A percentile compares a stretch with the other conserved stretches of the same genome.
These are phyloP conservation scores for Penicillium cosmopolitanum DNA, from an alignment of 495 filamentous ascomycete genomes.

Conservation along the genomic window DNA sequence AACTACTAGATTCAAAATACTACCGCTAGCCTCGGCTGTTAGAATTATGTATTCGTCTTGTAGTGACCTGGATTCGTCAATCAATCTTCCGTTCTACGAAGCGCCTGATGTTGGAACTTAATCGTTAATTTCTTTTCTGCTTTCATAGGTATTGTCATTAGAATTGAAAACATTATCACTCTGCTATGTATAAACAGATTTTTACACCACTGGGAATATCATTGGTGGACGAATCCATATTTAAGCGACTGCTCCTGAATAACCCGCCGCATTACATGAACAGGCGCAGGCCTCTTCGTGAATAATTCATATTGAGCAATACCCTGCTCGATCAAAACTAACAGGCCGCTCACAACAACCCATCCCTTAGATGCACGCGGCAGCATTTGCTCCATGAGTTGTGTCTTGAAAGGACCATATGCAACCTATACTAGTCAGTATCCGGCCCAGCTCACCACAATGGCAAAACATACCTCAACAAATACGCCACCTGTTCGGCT, in stretches of 20 bases:
- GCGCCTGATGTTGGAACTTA: too few relatives aligned
- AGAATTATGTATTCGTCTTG: too few relatives aligned
- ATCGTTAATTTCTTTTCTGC: too few relatives aligned
- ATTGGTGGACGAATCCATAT: slow-evolving; percentile 20
- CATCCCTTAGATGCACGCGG: slow-evolving; percentile 49
- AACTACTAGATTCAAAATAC: background rate
- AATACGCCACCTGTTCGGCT: slow-evolving; percentile 77
- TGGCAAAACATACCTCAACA: slow-evolving; percentile 53
- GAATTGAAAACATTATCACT: too few relatives aligned
- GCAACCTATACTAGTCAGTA: slow-evolving; percentile 53
- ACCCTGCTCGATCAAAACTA: slow-evolving; percentile 71
- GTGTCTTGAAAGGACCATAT: slow-evolving; percentile 45
- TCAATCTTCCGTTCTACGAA: too few relatives aligned
- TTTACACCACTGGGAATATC: too few relatives aligned
- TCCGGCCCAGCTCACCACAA: background rate
- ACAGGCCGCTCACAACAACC: slow-evolving; percentile 70
- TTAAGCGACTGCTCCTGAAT: slow-evolving; percentile 25
- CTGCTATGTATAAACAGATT: too few relatives aligned
- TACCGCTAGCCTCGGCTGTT: too few relatives aligned
- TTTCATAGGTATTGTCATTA: too few relatives aligned
- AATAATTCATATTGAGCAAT: slow-evolving; percentile 79
- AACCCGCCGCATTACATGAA: slow-evolving; percentile 58
- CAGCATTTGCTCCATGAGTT: slow-evolving; percentile 59
- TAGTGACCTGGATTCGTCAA: too few relatives aligned
- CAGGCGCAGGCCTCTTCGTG: slow-evolving; percentile 68